These are phyloP conservation scores for Coemansia sp. DNA, from an alignment of 371 early-diverging fungal species.

Conservation along the genomic window DNA sequence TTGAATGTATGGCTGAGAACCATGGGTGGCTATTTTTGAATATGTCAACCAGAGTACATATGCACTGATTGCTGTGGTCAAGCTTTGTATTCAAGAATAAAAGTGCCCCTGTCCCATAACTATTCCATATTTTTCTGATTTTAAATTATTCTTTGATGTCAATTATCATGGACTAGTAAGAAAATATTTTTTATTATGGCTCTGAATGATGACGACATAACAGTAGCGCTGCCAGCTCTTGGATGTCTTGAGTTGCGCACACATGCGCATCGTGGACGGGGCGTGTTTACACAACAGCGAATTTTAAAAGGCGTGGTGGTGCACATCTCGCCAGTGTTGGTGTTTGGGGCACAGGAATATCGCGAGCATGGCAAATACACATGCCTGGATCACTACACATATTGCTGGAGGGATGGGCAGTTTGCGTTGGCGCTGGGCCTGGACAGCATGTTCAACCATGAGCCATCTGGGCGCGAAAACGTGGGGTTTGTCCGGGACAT, in stretches of 20 bases:
- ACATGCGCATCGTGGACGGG: constrained; percentile 60
- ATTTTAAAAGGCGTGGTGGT: constrained; percentile 56
- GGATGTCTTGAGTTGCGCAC: constrained; percentile 52
- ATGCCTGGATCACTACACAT: constrained; percentile 66
- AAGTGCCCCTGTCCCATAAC: too few species aligned
- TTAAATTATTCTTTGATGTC: too few species aligned
- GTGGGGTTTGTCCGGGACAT: constrained; percentile 66
- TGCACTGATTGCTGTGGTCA: too few species aligned
- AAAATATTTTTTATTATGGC: not conserved
- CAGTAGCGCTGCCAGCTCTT: constrained; percentile 12
- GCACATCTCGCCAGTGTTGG: constrained; percentile 63
- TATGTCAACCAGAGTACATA: too few species aligned
- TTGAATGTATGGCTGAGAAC: too few species aligned
- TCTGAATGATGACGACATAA: not conserved
- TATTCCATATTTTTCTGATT: too few species aligned
- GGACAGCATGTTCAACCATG: constrained; percentile 71
- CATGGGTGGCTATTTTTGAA: too few species aligned
- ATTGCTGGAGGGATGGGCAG: constrained; percentile 62
- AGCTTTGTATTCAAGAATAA: too few species aligned
- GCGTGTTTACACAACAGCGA: constrained; percentile 55
- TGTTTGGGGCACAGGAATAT: constrained; percentile 61
- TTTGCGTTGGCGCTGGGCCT: constrained; percentile 68
- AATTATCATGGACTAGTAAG: too few species aligned
- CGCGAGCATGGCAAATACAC: constrained; percentile 61
- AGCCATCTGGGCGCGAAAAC: constrained; percentile 53